Percentiles rank a stretch among this genome's conserved stretches.
Evolutionary conservation across 2,329 filamentous ascomycete genomes (phyloP).

Genomic region (Bipolaris oryzae): DNA sequence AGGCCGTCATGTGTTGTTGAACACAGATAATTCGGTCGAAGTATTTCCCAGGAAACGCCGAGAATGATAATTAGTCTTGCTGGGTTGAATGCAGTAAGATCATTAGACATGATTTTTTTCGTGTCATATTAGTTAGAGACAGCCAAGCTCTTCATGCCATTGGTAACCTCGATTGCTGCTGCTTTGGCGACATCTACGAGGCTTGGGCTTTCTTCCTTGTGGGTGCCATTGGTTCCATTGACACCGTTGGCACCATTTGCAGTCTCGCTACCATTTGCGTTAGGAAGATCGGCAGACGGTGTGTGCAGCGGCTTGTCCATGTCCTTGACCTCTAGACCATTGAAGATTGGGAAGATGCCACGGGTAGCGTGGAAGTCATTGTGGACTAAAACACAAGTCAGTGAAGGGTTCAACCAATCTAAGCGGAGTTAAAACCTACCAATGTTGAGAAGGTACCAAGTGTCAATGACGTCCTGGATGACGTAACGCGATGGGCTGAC

Average conservation of each 20-base stretch:
- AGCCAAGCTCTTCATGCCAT: slow-evolving; percentile 36
- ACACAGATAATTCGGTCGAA: background rate
- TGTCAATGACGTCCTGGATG: slow-evolving; percentile 82
- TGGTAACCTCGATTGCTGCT: slow-evolving; percentile 37
- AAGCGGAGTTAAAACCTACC: slow-evolving; percentile 61
- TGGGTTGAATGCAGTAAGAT: slow-evolving; percentile 45
- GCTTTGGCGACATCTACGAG: slow-evolving; percentile 38
- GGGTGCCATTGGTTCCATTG: slow-evolving; percentile 17
- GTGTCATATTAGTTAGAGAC: slow-evolving; percentile 33
- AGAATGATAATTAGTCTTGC: slow-evolving; percentile 28
- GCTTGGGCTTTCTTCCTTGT: slow-evolving; percentile 21
- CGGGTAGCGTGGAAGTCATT: slow-evolving; percentile 92
- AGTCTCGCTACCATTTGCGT: slow-evolving; percentile 12
- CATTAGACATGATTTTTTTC: slow-evolving; percentile 18
- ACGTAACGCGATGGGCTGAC: slow-evolving; percentile 77
- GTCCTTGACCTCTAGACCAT: slow-evolving; percentile 72
- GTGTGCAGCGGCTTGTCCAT: slow-evolving; percentile 57
- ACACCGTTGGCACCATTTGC: slow-evolving; percentile 15
- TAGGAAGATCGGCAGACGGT: slow-evolving; percentile 17
- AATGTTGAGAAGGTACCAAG: slow-evolving; percentile 95
- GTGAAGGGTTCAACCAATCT: background rate
- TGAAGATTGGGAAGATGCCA: slow-evolving; percentile 84
- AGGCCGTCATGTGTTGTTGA: slow-evolving; percentile 13
- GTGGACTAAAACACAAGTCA: slow-evolving; percentile 67
- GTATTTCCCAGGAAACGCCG: slow-evolving; percentile 8